Percentiles rank a stretch among this genome's conserved stretches.
These are phyloP conservation scores for Fusarium subtropicale DNA, from an alignment of 2,329 filamentous ascomycete genomes.

Conservation along the genomic window DNA sequence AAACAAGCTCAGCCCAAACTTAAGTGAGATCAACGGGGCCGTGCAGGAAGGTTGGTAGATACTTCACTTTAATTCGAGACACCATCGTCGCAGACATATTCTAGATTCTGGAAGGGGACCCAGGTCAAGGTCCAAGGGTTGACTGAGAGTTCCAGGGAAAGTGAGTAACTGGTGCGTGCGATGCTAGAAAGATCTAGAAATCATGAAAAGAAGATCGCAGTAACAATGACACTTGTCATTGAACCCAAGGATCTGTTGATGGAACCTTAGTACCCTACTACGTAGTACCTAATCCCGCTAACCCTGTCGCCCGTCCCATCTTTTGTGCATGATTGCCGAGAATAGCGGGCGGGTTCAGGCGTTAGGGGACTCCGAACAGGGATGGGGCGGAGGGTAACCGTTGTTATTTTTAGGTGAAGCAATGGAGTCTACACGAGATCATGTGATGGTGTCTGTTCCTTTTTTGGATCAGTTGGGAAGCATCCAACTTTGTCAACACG, in stretches of 20 bases:
- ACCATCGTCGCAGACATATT: conserved; percentile 6
- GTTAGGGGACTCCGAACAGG: conserved; percentile 29
- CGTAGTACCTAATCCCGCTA: neutral
- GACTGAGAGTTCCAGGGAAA: neutral
- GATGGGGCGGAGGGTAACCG: conserved; percentile 12
- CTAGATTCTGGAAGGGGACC: neutral
- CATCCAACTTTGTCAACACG: conserved; percentile 13
- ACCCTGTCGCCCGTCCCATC: conserved; percentile 18
- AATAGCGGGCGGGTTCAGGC: conserved; percentile 31
- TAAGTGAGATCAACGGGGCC: conserved; percentile 2
- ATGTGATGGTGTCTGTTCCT: conserved; percentile 38
- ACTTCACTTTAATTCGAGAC: conserved; percentile 21
- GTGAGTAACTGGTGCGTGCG: neutral
- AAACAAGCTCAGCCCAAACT: neutral
- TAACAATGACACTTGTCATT: neutral
- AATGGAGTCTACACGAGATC: conserved; percentile 46
- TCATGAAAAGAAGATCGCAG: conserved; percentile 7
- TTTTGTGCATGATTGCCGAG: conserved; percentile 43
- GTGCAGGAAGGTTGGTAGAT: neutral
- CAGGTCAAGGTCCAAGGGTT: too few species aligned
- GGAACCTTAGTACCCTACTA: neutral
- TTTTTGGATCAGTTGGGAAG: conserved; percentile 2
- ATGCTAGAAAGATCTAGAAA: neutral
- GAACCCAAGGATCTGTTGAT: conserved; percentile 21
- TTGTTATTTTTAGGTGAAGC: conserved; percentile 44